These are phyloP conservation scores for Barbarea vulgaris DNA, from an alignment of 345 rosid species.

Conservation along the genomic window DNA sequence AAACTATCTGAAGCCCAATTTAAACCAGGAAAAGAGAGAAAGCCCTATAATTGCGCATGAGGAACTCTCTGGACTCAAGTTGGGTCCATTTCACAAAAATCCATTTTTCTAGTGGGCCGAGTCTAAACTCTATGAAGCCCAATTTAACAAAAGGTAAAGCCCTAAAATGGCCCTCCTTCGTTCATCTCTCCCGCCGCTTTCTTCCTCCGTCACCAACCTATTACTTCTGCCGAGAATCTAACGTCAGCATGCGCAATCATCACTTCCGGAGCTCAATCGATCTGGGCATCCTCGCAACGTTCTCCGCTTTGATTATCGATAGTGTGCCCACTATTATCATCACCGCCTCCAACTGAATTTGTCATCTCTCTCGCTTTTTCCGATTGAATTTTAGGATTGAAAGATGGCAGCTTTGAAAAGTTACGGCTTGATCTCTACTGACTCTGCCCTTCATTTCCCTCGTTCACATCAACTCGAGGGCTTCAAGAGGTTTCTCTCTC, in stretches of 20 bases:
- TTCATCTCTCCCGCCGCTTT: conserved; percentile 12
- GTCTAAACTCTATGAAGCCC: not conserved
- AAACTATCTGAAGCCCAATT: no score
- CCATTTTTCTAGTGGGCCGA: not conserved
- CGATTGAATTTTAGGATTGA: not conserved
- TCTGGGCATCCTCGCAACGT: not conserved
- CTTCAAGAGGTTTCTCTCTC: conserved; percentile 48
- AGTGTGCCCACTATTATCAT: conserved; percentile 24
- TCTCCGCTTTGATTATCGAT: conserved; percentile 21
- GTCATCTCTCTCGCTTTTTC: not conserved
- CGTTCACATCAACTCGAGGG: conserved; percentile 36
- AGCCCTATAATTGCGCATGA: no score
- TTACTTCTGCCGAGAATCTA: conserved; percentile 25
- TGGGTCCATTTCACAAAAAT: not conserved
- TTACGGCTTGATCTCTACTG: conserved; percentile 46
- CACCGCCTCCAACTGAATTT: conserved; percentile 30
- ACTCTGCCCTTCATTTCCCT: conserved; percentile 40
- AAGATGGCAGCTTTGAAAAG: conserved; percentile 52
- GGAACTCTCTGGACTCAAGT: no score
- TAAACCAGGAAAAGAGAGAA: no score
- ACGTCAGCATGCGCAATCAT: conserved; percentile 27
- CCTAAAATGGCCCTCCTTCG: conserved; percentile 22
- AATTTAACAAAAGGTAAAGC: not conserved
- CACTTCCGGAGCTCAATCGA: conserved; percentile 12
- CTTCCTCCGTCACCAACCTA: not conserved